Percentiles rank a stretch among this genome's conserved stretches.
Evolutionary conservation across 2,329 filamentous ascomycete genomes (phyloP).

Genomic region (Alternaria gansuensis): DNA sequence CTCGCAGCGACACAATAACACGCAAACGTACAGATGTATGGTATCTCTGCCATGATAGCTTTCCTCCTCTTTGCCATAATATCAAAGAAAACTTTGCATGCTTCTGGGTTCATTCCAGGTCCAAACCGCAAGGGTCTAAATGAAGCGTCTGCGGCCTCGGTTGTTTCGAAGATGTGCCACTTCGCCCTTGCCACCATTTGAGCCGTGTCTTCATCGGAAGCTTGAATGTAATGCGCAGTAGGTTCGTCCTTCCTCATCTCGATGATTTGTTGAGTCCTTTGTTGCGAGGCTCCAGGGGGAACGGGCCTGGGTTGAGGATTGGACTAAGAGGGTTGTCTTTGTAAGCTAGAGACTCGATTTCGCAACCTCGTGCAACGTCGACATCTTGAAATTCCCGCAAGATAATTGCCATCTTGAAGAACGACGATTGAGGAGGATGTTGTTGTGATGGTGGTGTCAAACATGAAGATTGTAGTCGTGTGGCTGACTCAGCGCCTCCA

Average conservation of each 20-base stretch:
- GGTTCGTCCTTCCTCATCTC: conserved; percentile 25
- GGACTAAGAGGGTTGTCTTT: conserved; percentile 25
- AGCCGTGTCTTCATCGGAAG: conserved; percentile 35
- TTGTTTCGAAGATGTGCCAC: conserved; percentile 41
- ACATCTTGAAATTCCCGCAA: conserved; percentile 35
- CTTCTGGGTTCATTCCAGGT: conserved; percentile 34
- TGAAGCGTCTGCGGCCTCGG: conserved; percentile 24
- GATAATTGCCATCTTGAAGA: conserved; percentile 33
- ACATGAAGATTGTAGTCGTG: not conserved
- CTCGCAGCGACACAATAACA: not conserved
- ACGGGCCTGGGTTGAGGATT: conserved; percentile 41
- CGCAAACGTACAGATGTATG: conserved; percentile 38
- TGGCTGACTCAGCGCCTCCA: not conserved
- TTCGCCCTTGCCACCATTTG: conserved; percentile 44
- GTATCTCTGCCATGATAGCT: conserved; percentile 32
- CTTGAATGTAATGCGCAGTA: conserved; percentile 32
- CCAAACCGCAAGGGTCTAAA: conserved; percentile 25
- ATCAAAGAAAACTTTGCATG: conserved; percentile 38
- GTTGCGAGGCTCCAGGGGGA: conserved; percentile 20
- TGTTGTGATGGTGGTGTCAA: not conserved
- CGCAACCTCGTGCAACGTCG: conserved; percentile 35
- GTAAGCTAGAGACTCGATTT: conserved; percentile 38
- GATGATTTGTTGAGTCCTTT: conserved; percentile 23
- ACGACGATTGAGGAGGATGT: not conserved
- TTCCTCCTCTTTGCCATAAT: conserved; percentile 30